Evolutionary conservation across 176 grass and related monocot species (phyloP), one percentile per base, ranked within the genome.

Genomic region (Carex scoparia): DNA sequence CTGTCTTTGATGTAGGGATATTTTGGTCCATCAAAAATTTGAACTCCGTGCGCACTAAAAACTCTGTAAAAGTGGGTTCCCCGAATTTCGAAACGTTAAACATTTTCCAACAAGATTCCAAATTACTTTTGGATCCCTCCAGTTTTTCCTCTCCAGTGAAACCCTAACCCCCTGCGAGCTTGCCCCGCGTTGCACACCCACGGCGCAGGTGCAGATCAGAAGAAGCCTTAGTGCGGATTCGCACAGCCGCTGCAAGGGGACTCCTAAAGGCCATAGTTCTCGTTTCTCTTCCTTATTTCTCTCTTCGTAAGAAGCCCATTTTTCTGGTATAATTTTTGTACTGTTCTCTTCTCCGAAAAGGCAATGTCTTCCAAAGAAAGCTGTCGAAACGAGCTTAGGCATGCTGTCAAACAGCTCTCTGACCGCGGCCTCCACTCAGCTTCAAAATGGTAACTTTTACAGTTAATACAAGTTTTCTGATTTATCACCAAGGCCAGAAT

Each of bases 351-450:
- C 59, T 84, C 19, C 10, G 5, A 69, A 59, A 59, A 23, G 65
- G 16, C 73, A 7, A 94, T 94, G 92, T 84, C 90, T 19, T 87
- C 88, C 80, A 95, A 94, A 81, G 96, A 98, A 51, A 86, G 18
- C 67, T 95, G 90, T 86, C 91, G 96, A 84, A 84, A 67, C 85
- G 96, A 98, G 93, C 96, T 98, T 81, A 88, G 91, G 48, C 81
- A 91, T 42, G 91, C 96, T 73, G 80, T 76, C 19, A 89, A 86
- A 60, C 93, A 98, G 55, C 96, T 98, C 81, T 86, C 86, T 51
- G 96, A 98, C 4, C 96, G 96, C 81, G 87, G 93, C 81, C 91
- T 98, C 85, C 91, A 98, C 84, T 91, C 93, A 10, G 91, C 93
- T 85, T 88, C 96, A 15, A 98, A 94, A 94, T 98, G 96, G 96